Evolutionary conservation across 768 basidiomycete genomes (phyloP).

Genomic region (Suillus variegatus): DNA sequence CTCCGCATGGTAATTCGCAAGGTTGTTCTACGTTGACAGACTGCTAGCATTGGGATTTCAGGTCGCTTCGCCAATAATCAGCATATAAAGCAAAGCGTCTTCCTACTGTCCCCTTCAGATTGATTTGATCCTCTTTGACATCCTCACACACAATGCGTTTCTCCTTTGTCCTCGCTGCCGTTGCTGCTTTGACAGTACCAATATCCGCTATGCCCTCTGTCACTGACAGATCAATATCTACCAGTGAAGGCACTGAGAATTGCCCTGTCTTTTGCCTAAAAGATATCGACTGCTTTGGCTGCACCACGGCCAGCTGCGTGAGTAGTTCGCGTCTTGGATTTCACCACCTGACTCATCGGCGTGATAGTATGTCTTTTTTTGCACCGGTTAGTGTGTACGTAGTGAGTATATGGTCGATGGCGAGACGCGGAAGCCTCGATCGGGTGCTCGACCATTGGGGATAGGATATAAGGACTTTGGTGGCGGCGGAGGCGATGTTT

Average conservation of each 20-base stretch:
- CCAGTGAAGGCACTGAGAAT: neutral
- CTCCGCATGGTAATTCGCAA: neutral
- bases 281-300: neutral
- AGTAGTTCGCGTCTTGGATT: neutral
- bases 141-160: neutral
- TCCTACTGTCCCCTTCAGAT: neutral
- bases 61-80: neutral
- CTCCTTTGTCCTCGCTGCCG: neutral
- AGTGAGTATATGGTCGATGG: neutral
- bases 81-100: neutral
- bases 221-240: neutral
- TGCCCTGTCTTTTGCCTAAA: neutral
- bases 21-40: neutral
- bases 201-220: neutral
- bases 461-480: neutral
- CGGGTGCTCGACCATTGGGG: neutral
- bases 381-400: neutral
- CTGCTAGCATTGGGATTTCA: neutral
- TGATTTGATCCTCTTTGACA: neutral
- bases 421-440: neutral
- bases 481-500: too few species aligned
- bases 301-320: neutral
- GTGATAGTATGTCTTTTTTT: neutral
- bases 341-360: neutral
- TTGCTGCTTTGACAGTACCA: neutral